Conservation (phyloP, 2,329 filamentous ascomycete genomes). For the Alternaria arborescens region DNA sequence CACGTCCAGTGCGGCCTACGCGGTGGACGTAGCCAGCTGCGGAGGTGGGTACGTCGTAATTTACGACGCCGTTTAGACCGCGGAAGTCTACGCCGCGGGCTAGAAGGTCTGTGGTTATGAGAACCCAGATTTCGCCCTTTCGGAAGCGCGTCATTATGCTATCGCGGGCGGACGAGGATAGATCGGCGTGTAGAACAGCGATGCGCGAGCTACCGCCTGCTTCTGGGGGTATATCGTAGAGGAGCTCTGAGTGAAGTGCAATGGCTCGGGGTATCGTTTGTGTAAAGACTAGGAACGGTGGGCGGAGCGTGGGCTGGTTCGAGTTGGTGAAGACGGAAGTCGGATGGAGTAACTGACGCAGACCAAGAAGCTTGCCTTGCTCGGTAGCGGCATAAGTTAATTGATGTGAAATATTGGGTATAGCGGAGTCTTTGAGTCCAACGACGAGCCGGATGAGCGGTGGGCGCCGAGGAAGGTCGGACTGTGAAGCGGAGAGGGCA, state of each 20-base stretch:
- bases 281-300: conserved; percentile 94
- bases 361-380: conserved; percentile 88
- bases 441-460: conserved; percentile 85
- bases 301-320: conserved; percentile 67
- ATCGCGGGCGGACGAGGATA: conserved; percentile 78
- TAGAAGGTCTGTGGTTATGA: conserved; percentile 94
- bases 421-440: conserved; percentile 94
- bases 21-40: conserved; percentile 92
- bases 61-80: conserved; percentile 94
- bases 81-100: conserved; percentile 93
- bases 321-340: conserved; percentile 61
- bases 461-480: conserved; percentile 47
- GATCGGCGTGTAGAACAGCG: conserved; percentile 87
- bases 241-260: conserved; percentile 86
- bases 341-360: conserved; percentile 88
- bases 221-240: conserved; percentile 91
- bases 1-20: conserved; percentile 88
- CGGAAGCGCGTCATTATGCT: conserved; percentile 89
- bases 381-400: conserved; percentile 92
- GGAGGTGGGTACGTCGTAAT: conserved; percentile 95
- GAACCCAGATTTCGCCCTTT: conserved; percentile 90
- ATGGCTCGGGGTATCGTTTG: conserved; percentile 93
- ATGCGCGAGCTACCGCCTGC: conserved; percentile 86
- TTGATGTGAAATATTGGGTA: conserved; percentile 89
- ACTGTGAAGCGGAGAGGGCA: conserved; percentile 44